Evolutionary conservation across 306 rosid species (phyloP).

Genomic region (Ammopiptanthus mongolicus): DNA sequence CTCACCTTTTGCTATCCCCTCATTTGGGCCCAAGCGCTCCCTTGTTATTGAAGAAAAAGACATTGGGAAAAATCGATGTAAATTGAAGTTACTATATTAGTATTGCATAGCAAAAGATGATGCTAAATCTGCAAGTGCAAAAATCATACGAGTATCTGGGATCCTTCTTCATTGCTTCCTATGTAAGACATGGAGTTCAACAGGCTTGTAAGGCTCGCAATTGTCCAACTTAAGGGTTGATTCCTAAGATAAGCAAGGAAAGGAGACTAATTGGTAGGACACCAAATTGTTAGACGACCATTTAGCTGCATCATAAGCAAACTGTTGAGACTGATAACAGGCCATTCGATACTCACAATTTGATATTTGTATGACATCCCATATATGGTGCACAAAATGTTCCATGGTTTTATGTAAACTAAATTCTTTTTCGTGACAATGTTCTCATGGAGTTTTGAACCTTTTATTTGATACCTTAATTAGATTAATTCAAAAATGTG

Average conservation of each 20-base stretch:
- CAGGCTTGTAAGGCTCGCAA: background rate
- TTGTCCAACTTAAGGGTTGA: background rate
- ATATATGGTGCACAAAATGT: background rate
- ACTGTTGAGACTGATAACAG: background rate
- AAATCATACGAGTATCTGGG: background rate
- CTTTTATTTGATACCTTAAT: background rate
- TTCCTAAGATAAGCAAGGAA: background rate
- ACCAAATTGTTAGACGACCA: background rate
- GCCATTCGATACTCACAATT: background rate
- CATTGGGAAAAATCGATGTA: background rate
- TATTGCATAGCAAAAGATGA: background rate
- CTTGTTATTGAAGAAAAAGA: background rate
- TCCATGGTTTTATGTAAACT: background rate
- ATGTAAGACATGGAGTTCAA: background rate
- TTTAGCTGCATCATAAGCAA: background rate
- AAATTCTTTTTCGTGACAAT: background rate
- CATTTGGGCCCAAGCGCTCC: background rate
- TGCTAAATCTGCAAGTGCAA: background rate
- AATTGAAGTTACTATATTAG: too few species aligned
- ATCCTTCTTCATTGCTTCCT: background rate
- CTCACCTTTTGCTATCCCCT: too few species aligned
- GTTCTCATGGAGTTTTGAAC: conserved; percentile 3
- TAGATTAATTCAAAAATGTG: background rate
- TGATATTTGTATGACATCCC: background rate
- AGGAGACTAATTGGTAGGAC: background rate